Base-by-base conservation (phyloP, 805 yeast species). In the Lachancea thermotolerans region DNA sequence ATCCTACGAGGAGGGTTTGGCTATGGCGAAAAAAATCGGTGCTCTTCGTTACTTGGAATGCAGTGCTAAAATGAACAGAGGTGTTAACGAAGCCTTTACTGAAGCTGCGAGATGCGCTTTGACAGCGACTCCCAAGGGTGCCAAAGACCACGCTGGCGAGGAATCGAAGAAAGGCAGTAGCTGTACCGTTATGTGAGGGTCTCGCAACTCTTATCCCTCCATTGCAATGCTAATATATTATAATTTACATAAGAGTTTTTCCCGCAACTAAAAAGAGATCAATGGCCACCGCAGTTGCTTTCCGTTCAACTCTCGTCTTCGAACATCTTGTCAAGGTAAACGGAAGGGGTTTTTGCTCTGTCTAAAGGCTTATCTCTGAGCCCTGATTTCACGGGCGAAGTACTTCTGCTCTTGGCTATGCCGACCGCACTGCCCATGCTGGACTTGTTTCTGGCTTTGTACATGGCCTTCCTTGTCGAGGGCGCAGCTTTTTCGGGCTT, bases 71-170 rank as follows among this genome's bases (percentile, higher is more conserved):
- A 82, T 84, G 64, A 91, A 90, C 66, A 79, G 95, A 60, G 99
- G 99, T 53, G 99, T 93, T n/a, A 93, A 95, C 60, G 99, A 93
- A 69, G 98, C 97, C 9, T 93, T 93, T 64, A 89, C 97, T 0
- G 99, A 93, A 68, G 99, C 98, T 37, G 96, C 98, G 7, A 81
- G 99, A 64, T 90, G 95, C 59, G 98, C 97, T 2, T 73, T 91
- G 54, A 82, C 85, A 50, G 95, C 95, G 11, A 86, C 79, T 60
- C 85, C 95, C 41, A 86, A 81, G 68, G 91, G 90, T 44, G 79
- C 78, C 41, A 69, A 70, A 50, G 75, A 73, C 10, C 15, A 43
- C 16, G 39, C 34, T 4, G 39, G 40, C 45, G 74, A 72, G 44
- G 59, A 60, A 9, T 64, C 59, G n/a, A 64, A 61, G 7, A 48